Evolutionary conservation across 2,329 filamentous ascomycete genomes (phyloP), one percentile per base, ranked within the genome.

Genomic region (Onygenales sp.): DNA sequence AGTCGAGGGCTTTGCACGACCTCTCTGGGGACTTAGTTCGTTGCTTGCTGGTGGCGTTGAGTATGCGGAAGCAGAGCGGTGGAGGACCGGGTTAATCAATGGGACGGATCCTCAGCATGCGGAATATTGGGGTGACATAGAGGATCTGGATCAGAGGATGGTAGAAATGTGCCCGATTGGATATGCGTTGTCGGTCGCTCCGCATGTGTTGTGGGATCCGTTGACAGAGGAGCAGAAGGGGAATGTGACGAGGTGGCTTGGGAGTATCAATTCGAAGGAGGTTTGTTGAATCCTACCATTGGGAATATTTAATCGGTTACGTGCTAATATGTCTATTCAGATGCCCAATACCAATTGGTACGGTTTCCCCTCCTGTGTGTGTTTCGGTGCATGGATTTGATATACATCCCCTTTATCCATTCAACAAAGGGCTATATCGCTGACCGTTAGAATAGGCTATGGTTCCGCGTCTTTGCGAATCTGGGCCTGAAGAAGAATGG

Each of bases 391-490:
- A 27, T 27, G 4, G 21, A 27, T 27, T 27, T 27, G 21, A 27
- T 27, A 27, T 27, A 27, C 21, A 27, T 4, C 21, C 21, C 21
- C 21, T 27, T 27, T 27, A 27, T 27, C 21, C 21, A 27, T 27
- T 27, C 21, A 27, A 2, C 79, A 17, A 39, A n/a, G 36, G 3
- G 2, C 36, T n/a, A 9, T 39, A 39, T 39, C 9, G 2, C 36
- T 39, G 13, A 39, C 36, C 6, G 36, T 78, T 77, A 58, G 84
- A 52, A 7, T 32, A 67, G 85, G 85, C 76, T 91, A 3, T 92
- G 87, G 87, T 92, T 92, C 65, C 82, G 87, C 40, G 86, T 92
- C 4, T 92, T 92, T 63, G 87, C 87, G 40, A 92, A 92, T 60
- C 76, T 92, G 0, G 87, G 87, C 0, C 69, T 91, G 36, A 85